These are phyloP conservation scores for Termitomyces sp. DNA, from an alignment of 768 basidiomycete species.

Conservation along the genomic window DNA sequence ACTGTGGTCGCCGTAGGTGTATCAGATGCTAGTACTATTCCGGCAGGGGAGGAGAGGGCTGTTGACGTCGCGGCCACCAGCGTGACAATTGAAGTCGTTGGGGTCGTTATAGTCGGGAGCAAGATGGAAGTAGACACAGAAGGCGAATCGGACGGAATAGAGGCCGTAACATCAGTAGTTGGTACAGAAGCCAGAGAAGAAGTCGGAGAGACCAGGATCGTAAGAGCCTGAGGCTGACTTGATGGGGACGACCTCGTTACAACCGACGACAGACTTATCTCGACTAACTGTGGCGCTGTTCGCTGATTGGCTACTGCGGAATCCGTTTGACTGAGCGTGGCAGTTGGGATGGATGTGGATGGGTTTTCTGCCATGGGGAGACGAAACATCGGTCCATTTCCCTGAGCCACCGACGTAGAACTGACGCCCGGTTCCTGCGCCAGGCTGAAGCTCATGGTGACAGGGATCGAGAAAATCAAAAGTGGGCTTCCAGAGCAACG, in stretches of 20 bases:
- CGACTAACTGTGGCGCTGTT: conserved; percentile 8
- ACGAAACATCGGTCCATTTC: neutral
- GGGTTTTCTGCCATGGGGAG: neutral
- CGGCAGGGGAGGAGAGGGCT: neutral
- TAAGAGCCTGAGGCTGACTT: conserved; percentile 8
- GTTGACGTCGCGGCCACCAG: neutral
- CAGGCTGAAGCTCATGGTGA: conserved; percentile 4
- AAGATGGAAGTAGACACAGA: neutral
- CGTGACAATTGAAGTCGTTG: conserved; percentile 1
- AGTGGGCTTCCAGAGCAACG: conserved; percentile 17
- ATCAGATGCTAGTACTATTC: neutral
- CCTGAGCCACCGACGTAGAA: neutral
- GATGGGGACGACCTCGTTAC: neutral
- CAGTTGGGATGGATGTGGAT: neutral
- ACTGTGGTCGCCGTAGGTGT: conserved; percentile 6
- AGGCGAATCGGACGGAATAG: neutral
- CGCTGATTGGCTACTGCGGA: neutral
- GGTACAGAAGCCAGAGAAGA: conserved; percentile 1
- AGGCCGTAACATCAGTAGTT: neutral
- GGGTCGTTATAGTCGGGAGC: neutral
- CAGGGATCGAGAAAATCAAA: conserved; percentile 1
- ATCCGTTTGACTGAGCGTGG: neutral
- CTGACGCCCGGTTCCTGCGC: neutral
- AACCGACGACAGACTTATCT: neutral
- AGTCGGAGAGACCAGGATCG: conserved; percentile 3